Base-by-base conservation (phyloP, 805 yeast genomes). In the Saturnispora sekii region DNA sequence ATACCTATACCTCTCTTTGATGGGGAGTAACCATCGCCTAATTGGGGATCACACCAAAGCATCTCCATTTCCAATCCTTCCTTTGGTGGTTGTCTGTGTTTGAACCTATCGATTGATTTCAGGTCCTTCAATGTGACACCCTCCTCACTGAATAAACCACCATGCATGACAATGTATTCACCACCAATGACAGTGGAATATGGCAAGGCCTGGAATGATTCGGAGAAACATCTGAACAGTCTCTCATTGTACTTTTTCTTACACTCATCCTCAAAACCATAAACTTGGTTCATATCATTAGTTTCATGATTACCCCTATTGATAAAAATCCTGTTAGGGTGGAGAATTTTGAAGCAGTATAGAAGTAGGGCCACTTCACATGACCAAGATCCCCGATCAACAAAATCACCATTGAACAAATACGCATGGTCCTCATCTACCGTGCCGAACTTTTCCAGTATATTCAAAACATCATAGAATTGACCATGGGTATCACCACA, bases 401-500 rank as follows among this genome's bases (percentile, higher is more conserved):
- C 98, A 65, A 93, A 90, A 65, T 93, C 98, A 37, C 98, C 98
- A 58, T 93, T 93, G 69, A 93, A 90, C 40, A 93, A 64, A 59
- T 85, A 93, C 4, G 79, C 72, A 60, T 89, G 97, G 3, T 66
- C 63, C 2, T 71, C 67, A 4, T 70, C 58, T 0, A 90, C 94
- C 53, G 70, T 64, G 12, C 97, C 97, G 58, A 79, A 89, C 37
- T 60, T 70, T 31, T 72, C 62, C 63, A 93, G 90, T 43, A 93
- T 72, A 59, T 88, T 82, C 56, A 90, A 64, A 43, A 93, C 79
- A 60, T 93, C 98, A 57, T 76, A 90, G 60, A 84, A 88, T 64
- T 93, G 98, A 35, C 98, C 98, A 62, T 93, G 98, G 0, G 97
- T 90, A 62, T 93, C 98, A 53, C 98, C 98, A 54, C 95, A 93